phyloP scores from a whole-genome alignment of 306 rosid genomes.

The Delonix regia region DNA sequence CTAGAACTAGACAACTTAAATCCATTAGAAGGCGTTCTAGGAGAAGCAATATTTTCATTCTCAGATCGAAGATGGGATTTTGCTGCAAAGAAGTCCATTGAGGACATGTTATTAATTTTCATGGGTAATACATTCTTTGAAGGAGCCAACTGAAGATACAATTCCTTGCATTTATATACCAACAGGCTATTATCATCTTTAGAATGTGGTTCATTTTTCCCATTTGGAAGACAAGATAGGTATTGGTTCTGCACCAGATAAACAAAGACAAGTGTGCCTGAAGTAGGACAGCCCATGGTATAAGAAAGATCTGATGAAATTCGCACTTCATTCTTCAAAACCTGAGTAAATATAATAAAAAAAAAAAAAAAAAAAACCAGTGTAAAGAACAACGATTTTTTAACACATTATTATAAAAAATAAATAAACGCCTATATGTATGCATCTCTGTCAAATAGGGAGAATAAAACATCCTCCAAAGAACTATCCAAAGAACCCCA shows the following conservation, averaged over 20 bases:
- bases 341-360: slow-evolving; percentile 48
- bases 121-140: slow-evolving; percentile 41
- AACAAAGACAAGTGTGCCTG: slow-evolving; percentile 57
- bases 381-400: slow-evolving; percentile 3
- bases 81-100: slow-evolving; percentile 37
- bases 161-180: slow-evolving; percentile 62
- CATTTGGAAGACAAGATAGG: slow-evolving; percentile 38
- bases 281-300: slow-evolving; percentile 76
- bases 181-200: slow-evolving; percentile 34
- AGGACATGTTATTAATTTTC: slow-evolving; percentile 35
- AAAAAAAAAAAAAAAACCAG: too few relatives aligned
- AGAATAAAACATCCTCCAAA: not conserved
- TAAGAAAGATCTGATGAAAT: slow-evolving; percentile 69
- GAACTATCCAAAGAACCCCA: not conserved
- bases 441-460: not conserved
- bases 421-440: not conserved
- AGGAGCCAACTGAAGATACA: slow-evolving; percentile 63
- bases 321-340: slow-evolving; percentile 66
- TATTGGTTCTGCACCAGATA: slow-evolving; percentile 46
- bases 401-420: not conserved
- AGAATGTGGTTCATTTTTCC: slow-evolving; percentile 39
- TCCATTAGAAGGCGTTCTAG: slow-evolving; percentile 69
- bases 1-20: slow-evolving; percentile 45
- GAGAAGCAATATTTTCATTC: slow-evolving; percentile 60
- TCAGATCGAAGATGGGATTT: slow-evolving; percentile 42